These are phyloP conservation scores for Aspergillus incahuasiensis DNA, from an alignment of 495 filamentous ascomycete genomes.

Conservation along the genomic window DNA sequence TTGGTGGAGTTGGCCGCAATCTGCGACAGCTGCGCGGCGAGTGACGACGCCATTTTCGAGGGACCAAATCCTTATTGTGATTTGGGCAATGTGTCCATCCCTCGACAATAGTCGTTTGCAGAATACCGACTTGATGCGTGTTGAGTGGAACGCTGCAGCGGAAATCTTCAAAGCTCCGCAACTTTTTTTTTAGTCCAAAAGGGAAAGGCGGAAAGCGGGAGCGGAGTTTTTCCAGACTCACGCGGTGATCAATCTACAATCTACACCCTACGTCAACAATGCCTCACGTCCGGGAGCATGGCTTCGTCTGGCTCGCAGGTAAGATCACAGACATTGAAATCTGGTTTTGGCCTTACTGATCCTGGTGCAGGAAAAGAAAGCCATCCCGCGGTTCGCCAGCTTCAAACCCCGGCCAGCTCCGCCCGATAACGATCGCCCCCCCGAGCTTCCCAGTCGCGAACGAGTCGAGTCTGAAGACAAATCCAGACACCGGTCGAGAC, in stretches of 20 bases:
- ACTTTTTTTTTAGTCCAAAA: slow-evolving; percentile 33
- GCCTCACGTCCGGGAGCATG: slow-evolving; percentile 29
- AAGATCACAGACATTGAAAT: slow-evolving; percentile 5
- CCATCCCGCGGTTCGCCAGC: slow-evolving; percentile 63
- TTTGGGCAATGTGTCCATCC: slow-evolving; percentile 21
- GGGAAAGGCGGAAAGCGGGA: slow-evolving; percentile 21
- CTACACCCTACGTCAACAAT: background rate
- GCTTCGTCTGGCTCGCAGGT: slow-evolving; percentile 36
- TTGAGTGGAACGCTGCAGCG: slow-evolving; percentile 3
- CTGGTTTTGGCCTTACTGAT: background rate
- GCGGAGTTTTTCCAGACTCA: slow-evolving; percentile 25
- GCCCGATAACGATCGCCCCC: slow-evolving; percentile 21
- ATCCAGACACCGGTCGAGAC: slow-evolving; percentile 22
- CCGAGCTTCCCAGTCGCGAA: slow-evolving; percentile 19
- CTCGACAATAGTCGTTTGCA: slow-evolving; percentile 10
- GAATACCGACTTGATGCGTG: background rate
- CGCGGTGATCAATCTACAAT: background rate
- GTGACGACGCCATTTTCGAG: slow-evolving; percentile 66
- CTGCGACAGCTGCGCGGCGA: slow-evolving; percentile 74
- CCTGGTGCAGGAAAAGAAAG: slow-evolving; percentile 30
- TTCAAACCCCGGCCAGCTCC: slow-evolving; percentile 50
- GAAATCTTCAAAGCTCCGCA: slow-evolving; percentile 19
- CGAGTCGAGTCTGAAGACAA: slow-evolving; percentile 19
- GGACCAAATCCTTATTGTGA: slow-evolving; percentile 15
- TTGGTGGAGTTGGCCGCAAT: slow-evolving; percentile 73